Percentiles rank a stretch among this genome's conserved stretches.
Evolutionary conservation across 2,329 filamentous ascomycete genomes (phyloP).

Genomic region (Paecilomyces niveus): DNA sequence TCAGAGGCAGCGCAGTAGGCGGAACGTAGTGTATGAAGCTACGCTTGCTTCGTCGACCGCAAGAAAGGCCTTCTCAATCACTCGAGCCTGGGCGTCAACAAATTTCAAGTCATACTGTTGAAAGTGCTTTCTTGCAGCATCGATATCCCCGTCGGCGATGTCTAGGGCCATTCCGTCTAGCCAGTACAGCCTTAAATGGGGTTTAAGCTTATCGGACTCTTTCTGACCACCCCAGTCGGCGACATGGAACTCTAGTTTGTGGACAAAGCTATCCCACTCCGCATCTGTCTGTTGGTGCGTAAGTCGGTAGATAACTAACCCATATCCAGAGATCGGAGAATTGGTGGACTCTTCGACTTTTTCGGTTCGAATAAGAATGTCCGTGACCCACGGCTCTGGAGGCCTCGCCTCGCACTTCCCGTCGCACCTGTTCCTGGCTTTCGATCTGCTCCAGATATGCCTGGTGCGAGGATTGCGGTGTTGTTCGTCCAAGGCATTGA

Average conservation of each 20-base stretch:
- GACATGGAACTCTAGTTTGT: slow-evolving; percentile 15
- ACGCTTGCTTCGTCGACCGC: background rate
- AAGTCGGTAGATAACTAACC: slow-evolving; percentile 18
- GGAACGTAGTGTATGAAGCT: background rate
- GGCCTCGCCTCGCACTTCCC: no score
- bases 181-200: slow-evolving; percentile 17
- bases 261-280: slow-evolving; percentile 15
- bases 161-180: slow-evolving; percentile 15
- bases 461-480: no score
- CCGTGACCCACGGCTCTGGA: no score
- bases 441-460: no score
- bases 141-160: slow-evolving; percentile 10
- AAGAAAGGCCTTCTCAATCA: background rate
- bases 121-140: slow-evolving; percentile 6
- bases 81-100: background rate
- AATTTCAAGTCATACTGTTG: background rate
- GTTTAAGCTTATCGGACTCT: slow-evolving; percentile 9
- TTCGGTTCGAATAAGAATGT: background rate
- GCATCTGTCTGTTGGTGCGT: slow-evolving; percentile 12
- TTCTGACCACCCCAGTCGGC: slow-evolving; percentile 16
- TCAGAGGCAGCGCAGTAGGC: background rate
- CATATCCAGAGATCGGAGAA: background rate
- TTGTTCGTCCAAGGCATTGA: no score
- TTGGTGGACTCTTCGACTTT: no score
- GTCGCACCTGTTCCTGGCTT: no score